Evolutionary conservation across 1,284 basidiomycete species (phyloP).

Genomic region (Stygiomarasmius scandens): DNA sequence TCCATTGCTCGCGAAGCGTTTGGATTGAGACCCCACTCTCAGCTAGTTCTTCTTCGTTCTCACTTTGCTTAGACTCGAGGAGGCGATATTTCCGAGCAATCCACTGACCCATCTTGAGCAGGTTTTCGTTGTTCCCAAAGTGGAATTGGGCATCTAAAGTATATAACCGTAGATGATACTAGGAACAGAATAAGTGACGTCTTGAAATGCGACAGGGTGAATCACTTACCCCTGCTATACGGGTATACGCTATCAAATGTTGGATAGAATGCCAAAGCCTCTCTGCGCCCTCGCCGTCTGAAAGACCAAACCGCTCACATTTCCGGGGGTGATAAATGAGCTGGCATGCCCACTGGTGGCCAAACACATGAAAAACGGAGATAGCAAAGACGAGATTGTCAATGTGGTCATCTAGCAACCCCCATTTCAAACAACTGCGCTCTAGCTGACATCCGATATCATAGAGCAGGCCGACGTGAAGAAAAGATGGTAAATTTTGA

Average conservation of each 20-base stretch:
- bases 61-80: constrained; percentile 1
- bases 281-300: constrained; percentile 29
- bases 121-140: constrained; percentile 11
- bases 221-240: constrained; percentile 28
- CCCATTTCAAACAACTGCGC: constrained; percentile 18
- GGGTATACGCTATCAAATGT: constrained; percentile 25
- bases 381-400: constrained; percentile 22
- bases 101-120: constrained; percentile 20
- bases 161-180: constrained; percentile 26
- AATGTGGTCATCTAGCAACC: constrained; percentile 17
- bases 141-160: constrained; percentile 27
- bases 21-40: neutral
- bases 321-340: constrained; percentile 25
- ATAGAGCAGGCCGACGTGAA: constrained; percentile 22
- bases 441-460: constrained; percentile 24
- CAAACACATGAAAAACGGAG: constrained; percentile 32
- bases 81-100: constrained; percentile 12
- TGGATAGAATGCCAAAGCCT: constrained; percentile 24
- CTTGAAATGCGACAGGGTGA: constrained; percentile 25
- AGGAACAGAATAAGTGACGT: neutral
- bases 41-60: constrained; percentile 3
- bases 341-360: constrained; percentile 29
- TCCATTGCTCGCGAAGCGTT: constrained; percentile 19
- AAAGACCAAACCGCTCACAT: constrained; percentile 21
- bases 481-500: constrained; percentile 16